Evolutionary conservation across 805 yeast species (phyloP).

Genomic region (Saccharomyces mikatae): DNA sequence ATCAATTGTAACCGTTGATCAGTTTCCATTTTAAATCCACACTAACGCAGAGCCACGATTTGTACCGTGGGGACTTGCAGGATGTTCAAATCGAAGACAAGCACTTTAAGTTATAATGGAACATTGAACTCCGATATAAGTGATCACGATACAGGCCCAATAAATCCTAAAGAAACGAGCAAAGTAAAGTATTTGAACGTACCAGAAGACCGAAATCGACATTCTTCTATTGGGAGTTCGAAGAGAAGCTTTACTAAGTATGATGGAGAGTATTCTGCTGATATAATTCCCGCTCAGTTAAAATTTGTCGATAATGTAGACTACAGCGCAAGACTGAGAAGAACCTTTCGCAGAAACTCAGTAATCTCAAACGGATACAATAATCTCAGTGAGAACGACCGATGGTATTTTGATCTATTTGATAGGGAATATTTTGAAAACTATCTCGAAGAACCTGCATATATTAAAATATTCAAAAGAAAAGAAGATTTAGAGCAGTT

Average conservation of each 20-base stretch:
- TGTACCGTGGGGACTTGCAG: background rate
- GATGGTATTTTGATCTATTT: slow-evolving; percentile 17
- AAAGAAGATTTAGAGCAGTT: slow-evolving; percentile 40
- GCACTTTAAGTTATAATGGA: background rate
- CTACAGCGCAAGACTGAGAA: background rate
- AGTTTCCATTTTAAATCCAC: background rate
- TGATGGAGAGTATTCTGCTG: slow-evolving; percentile 17
- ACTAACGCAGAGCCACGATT: background rate
- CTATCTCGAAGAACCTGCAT: slow-evolving; percentile 45
- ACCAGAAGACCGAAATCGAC: background rate
- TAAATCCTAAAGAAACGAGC: background rate
- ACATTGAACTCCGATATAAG: background rate
- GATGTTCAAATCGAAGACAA: background rate
- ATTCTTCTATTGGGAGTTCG: background rate
- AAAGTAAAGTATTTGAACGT: background rate
- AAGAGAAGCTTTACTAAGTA: background rate
- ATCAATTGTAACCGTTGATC: background rate
- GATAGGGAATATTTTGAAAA: slow-evolving; percentile 34
- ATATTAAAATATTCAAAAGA: slow-evolving; percentile 42
- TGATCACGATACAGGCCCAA: background rate
- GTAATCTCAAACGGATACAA: background rate
- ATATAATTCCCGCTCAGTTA: slow-evolving; percentile 4
- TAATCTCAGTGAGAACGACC: slow-evolving; percentile 1
- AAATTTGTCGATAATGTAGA: background rate
- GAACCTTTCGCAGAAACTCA: background rate